Conservation (phyloP, 2,329 filamentous ascomycete genomes). For the Fusarium illudens region DNA sequence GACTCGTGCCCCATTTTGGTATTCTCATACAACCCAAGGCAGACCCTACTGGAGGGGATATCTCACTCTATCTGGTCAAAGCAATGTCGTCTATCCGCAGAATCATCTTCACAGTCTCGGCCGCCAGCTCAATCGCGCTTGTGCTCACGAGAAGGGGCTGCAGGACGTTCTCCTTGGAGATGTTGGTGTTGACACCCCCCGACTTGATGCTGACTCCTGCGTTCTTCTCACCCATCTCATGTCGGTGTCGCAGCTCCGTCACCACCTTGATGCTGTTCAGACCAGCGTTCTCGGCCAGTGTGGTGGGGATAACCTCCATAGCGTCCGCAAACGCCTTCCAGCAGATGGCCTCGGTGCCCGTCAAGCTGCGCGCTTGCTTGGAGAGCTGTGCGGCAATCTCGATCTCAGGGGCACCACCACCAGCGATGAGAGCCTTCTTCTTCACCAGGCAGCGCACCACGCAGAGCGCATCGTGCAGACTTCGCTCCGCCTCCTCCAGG, state of each 20-base stretch:
- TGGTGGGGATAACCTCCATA: conserved; percentile 96
- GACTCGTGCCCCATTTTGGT: conserved; percentile 43
- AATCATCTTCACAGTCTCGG: conserved; percentile 98
- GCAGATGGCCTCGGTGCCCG: conserved; percentile 95
- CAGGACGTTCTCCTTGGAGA: conserved; percentile 94
- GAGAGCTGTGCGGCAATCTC: conserved; percentile 90
- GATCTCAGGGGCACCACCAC: conserved; percentile 95
- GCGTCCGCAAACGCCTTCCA: conserved; percentile 99
- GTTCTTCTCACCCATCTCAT: conserved; percentile 94
- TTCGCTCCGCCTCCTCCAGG: conserved; percentile 95
- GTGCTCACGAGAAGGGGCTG: conserved; percentile 97
- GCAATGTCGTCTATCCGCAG: conserved; percentile 74
- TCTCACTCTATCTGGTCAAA: conserved; percentile 62
- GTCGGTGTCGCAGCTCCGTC: conserved; percentile 91
- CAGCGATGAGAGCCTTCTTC: conserved; percentile 99
- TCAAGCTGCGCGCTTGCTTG: conserved; percentile 81
- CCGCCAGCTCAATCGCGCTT: conserved; percentile 94
- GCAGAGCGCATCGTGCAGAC: conserved; percentile 95
- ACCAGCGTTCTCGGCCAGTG: conserved; percentile 95
- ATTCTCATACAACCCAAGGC: conserved; percentile 49
- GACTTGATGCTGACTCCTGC: conserved; percentile 98
- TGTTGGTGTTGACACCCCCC: conserved; percentile 95
- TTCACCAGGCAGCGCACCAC: conserved; percentile 97
- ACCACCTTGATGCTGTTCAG: conserved; percentile 99
- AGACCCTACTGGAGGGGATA: conserved; percentile 41